A percentile compares a stretch with the other conserved stretches of the same genome.
phyloP scores from a whole-genome alignment of 257 asterid species.

The Solanum neorickii region DNA sequence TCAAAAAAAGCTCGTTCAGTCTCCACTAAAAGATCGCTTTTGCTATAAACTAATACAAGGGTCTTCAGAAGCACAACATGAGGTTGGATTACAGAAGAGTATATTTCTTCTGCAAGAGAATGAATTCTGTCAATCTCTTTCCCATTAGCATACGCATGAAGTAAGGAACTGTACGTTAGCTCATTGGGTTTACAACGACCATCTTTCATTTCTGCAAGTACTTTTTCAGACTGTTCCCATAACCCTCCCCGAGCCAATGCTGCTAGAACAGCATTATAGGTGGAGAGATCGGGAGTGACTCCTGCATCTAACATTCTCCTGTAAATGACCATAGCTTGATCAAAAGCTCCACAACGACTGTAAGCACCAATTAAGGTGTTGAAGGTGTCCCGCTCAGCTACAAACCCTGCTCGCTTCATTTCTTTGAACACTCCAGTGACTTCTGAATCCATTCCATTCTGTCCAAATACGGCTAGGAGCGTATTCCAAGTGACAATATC shows the following conservation, averaged over 20 bases:
- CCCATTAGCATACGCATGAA: slow-evolving; percentile 90
- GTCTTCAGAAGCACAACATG: slow-evolving; percentile 56
- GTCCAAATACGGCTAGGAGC: slow-evolving; percentile 90
- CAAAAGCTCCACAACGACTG: slow-evolving; percentile 82
- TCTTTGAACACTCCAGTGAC: slow-evolving; percentile 85
- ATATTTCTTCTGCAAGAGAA: slow-evolving; percentile 53
- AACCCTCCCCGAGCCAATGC: slow-evolving; percentile 83
- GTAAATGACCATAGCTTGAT: slow-evolving; percentile 75
- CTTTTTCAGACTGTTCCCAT: slow-evolving; percentile 88
- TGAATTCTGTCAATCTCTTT: slow-evolving; percentile 55
- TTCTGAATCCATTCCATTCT: slow-evolving; percentile 79
- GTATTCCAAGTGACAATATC: slow-evolving; percentile 97
- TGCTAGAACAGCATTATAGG: slow-evolving; percentile 81
- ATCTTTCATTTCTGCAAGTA: slow-evolving; percentile 68
- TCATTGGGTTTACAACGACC: slow-evolving; percentile 72
- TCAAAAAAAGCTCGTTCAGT: slow-evolving; percentile 65
- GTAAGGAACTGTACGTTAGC: slow-evolving; percentile 69
- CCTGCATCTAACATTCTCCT: slow-evolving; percentile 75
- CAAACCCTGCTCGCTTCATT: slow-evolving; percentile 86
- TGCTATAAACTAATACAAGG: slow-evolving; percentile 82
- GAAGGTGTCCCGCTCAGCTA: slow-evolving; percentile 88
- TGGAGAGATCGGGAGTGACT: slow-evolving; percentile 74
- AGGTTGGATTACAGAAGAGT: slow-evolving; percentile 41
- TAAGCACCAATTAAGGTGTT: slow-evolving; percentile 85
- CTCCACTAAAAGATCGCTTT: slow-evolving; percentile 56